These are phyloP conservation scores for Caloboletus inedulis DNA, from an alignment of 1,284 basidiomycete species.

Conservation along the genomic window DNA sequence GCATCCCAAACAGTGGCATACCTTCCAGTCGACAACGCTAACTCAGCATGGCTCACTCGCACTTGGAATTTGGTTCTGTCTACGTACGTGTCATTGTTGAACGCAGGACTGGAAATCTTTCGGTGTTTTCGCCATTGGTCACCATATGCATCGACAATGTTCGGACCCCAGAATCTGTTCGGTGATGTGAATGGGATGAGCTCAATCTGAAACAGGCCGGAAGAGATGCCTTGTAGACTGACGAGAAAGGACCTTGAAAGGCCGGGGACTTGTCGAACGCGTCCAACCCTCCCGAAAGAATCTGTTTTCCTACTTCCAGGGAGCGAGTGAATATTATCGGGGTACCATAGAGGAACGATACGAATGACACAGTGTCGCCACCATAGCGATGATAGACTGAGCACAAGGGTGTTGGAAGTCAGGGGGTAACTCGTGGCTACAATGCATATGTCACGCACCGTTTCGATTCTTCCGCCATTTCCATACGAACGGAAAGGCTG, in stretches of 20 bases:
- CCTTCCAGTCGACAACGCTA: background rate
- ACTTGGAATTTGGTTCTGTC: background rate
- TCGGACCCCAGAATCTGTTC: slow-evolving; percentile 1
- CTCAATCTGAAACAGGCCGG: background rate
- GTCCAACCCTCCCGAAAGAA: slow-evolving; percentile 1
- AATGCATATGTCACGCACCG: background rate
- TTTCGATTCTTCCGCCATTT: background rate
- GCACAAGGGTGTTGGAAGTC: background rate
- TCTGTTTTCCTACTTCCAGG: background rate
- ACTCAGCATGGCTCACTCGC: background rate
- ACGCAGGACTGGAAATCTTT: background rate
- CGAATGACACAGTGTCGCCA: background rate
- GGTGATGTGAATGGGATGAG: background rate
- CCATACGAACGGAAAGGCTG: background rate
- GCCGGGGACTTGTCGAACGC: background rate
- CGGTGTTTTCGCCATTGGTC: slow-evolving; percentile 2
- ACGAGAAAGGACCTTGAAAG: background rate
- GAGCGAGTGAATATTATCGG: background rate
- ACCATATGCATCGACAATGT: background rate
- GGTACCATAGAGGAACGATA: background rate
- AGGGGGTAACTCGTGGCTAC: too few species aligned
- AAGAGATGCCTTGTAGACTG: background rate
- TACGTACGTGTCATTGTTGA: background rate
- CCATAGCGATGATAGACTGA: background rate
- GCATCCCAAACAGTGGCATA: slow-evolving; percentile 39